Percentiles rank a stretch among this genome's conserved stretches.
These are phyloP conservation scores for Colletotrichum melonis DNA, from an alignment of 2,329 filamentous ascomycete species.

Conservation along the genomic window DNA sequence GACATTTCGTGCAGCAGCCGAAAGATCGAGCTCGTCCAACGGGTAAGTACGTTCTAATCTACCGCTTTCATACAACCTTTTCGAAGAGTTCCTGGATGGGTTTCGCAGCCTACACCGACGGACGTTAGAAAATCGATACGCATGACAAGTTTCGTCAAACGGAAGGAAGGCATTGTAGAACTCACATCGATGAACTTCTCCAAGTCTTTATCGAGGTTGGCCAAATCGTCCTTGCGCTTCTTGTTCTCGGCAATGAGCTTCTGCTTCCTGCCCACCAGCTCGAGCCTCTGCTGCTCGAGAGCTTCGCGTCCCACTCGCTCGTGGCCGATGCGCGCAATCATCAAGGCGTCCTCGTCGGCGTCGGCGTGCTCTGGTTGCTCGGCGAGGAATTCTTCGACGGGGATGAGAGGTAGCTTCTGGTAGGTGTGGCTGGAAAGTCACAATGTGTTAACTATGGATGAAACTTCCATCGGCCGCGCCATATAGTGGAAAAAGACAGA, in stretches of 20 bases:
- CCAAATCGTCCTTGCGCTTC: constrained; percentile 91
- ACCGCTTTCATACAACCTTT: constrained; percentile 66
- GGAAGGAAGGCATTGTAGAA: neutral
- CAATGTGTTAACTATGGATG: constrained; percentile 36
- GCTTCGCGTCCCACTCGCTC: constrained; percentile 87
- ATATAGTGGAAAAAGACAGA: no score
- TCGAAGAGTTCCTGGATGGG: constrained; percentile 89
- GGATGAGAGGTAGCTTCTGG: constrained; percentile 84
- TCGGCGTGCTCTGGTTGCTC: constrained; percentile 80
- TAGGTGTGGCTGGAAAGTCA: constrained; percentile 78
- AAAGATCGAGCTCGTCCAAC: neutral
- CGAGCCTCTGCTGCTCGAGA: constrained; percentile 85
- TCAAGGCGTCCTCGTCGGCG: constrained; percentile 81
- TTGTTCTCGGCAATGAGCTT: constrained; percentile 81
- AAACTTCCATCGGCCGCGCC: neutral
- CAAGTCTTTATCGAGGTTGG: constrained; percentile 89
- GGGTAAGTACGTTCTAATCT: neutral
- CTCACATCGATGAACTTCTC: constrained; percentile 93
- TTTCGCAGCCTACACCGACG: constrained; percentile 75
- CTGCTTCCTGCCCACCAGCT: constrained; percentile 74
- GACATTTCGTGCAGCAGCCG: neutral
- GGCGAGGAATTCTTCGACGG: constrained; percentile 82
- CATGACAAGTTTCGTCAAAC: no score
- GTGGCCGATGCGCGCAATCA: constrained; percentile 90
- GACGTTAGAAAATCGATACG: constrained; percentile 36